These are phyloP conservation scores for Claviceps africana DNA, from an alignment of 2,329 filamentous ascomycete species.

Conservation along the genomic window DNA sequence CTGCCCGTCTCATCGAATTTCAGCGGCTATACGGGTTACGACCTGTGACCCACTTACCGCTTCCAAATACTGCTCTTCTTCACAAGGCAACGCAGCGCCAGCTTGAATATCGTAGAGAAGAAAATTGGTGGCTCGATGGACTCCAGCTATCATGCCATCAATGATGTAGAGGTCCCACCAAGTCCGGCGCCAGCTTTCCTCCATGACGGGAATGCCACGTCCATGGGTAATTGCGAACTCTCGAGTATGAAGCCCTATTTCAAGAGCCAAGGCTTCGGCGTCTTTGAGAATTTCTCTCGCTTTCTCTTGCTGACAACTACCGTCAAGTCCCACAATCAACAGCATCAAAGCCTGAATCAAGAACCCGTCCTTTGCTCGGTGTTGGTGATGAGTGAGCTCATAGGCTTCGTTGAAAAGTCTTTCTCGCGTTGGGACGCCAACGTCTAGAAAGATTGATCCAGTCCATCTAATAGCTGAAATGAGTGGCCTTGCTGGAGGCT, in stretches of 20 bases:
- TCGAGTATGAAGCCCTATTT: conserved; percentile 60
- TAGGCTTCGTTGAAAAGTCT: conserved; percentile 46
- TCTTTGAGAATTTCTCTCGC: conserved; percentile 53
- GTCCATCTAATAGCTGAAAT: conserved; percentile 42
- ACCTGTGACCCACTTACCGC: conserved; percentile 30
- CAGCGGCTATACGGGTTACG: neutral
- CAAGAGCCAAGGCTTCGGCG: conserved; percentile 57
- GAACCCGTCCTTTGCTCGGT: conserved; percentile 40
- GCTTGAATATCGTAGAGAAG: conserved; percentile 51
- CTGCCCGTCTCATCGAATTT: neutral
- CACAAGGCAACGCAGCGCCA: conserved; percentile 65
- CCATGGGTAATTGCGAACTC: conserved; percentile 53
- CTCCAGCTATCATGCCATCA: conserved; percentile 71
- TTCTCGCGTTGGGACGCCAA: conserved; percentile 26
- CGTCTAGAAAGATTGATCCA: conserved; percentile 41
- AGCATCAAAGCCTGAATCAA: conserved; percentile 67
- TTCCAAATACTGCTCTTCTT: conserved; percentile 57
- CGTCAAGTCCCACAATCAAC: conserved; percentile 64
- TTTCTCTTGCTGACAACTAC: conserved; percentile 55
- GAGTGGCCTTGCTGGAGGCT: conserved; percentile 33
- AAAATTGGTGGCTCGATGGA: conserved; percentile 60
- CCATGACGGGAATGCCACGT: conserved; percentile 49
- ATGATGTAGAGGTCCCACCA: conserved; percentile 83
- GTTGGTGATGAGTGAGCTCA: conserved; percentile 32
- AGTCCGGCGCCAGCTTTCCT: conserved; percentile 75